Percentiles rank a stretch among this genome's conserved stretches.
Conservation (phyloP, 2,329 filamentous ascomycete species). For the Erysiphe pulchra region DNA sequence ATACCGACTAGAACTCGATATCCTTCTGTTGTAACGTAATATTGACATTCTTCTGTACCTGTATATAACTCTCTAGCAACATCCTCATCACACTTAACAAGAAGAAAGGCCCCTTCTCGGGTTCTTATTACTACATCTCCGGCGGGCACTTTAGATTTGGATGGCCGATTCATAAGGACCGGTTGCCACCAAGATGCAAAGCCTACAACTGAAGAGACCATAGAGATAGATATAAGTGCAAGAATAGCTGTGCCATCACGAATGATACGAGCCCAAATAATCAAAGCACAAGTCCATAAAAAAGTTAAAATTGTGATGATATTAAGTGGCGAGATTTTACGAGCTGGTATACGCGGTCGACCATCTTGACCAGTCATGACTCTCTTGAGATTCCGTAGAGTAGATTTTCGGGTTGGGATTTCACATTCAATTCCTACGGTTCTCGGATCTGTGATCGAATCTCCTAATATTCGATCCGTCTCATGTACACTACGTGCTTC, state of each 20-base stretch:
- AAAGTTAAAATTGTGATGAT: slow-evolving; percentile 25
- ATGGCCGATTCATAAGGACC: slow-evolving; percentile 23
- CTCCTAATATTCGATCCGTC: neutral
- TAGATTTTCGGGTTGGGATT: slow-evolving; percentile 1
- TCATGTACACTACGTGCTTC: neutral
- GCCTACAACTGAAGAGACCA: slow-evolving; percentile 26
- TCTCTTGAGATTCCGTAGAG: slow-evolving; percentile 4
- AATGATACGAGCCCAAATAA: slow-evolving; percentile 18
- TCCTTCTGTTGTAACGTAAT: slow-evolving; percentile 19
- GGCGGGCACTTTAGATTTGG: slow-evolving; percentile 19
- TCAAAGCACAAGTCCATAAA: slow-evolving; percentile 21
- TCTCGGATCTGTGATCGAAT: neutral
- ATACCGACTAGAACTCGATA: slow-evolving; percentile 29
- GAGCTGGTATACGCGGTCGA: slow-evolving; percentile 22
- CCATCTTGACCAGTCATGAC: slow-evolving; percentile 8
- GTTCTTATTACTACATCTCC: slow-evolving; percentile 37
- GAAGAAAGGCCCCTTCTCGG: slow-evolving; percentile 30
- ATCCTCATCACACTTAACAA: slow-evolving; percentile 30
- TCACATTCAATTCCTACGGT: neutral
- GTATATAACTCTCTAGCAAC: slow-evolving; percentile 36
- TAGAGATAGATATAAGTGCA: slow-evolving; percentile 24
- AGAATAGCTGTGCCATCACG: slow-evolving; percentile 25
- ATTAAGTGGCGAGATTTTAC: slow-evolving; percentile 25
- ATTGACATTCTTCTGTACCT: slow-evolving; percentile 32
- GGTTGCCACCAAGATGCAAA: slow-evolving; percentile 32